Base-by-base conservation (phyloP, 352 stramenopile species). In the Blastocystis sp. region DNA sequence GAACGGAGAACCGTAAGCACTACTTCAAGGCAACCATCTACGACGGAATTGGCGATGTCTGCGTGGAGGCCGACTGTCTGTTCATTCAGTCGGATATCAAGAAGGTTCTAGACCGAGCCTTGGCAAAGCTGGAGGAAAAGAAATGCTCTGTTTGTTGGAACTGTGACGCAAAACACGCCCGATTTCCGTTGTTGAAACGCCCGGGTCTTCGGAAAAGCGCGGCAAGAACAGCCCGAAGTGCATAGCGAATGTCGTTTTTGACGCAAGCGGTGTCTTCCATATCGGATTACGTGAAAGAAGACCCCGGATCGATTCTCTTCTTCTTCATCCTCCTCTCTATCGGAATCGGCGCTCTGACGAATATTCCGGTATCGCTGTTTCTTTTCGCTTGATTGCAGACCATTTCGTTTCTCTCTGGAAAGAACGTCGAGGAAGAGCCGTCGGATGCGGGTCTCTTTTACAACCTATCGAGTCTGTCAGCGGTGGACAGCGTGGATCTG, bases 81-180 rank as follows among this genome's bases (percentile, higher is more conserved):
- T 85, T 85, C 51, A 85, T 85, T 55, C 45, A 85, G 74, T 62
- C 74, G 0, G 74, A 85, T 39, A 69, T 85, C 35, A 19, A 66
- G 50, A 85, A 69, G 33, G 60, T 85, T 21, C 50, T 85, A 19
- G 74, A 67, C 26, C 50, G 74, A 45, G 74, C 74, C n/a, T 26
- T 67, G 24, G 66, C 35, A n/a, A 69, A 85, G 59, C n/a, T 85
- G 21, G 45, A 66, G 26, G 29, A 65, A 24, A 81, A 29, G 24
- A 66, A 67, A 26, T 81, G n/a, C 45, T 81, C 70, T 85, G 60
- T 85, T 85, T 45, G 55, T 55, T 45, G 16, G 31, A 31, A 45
- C 26, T 26, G 21, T n/a, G n/a, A n/a, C n/a, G n/a, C n/a, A n/a
- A n/a, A n/a, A n/a, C n/a, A n/a, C n/a, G n/a, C n/a, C n/a, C n/a